These are phyloP conservation scores for Tetrapisispora fleetii DNA, from an alignment of 805 yeast genomes.

Conservation along the genomic window DNA sequence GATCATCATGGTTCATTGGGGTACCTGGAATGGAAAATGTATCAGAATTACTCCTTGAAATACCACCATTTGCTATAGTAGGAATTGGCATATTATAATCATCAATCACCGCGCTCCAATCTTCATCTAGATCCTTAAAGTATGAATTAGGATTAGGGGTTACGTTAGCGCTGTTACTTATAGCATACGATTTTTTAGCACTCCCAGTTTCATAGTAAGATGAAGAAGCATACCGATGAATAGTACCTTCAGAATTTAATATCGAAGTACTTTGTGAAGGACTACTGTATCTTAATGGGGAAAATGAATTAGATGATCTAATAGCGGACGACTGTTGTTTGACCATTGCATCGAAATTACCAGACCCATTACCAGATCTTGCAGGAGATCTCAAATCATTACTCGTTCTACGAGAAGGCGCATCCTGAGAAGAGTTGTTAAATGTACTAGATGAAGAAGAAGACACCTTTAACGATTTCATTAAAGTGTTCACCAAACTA, in stretches of 20 bases:
- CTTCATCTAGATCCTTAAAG: slow-evolving; percentile 74
- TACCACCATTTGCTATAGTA: slow-evolving; percentile 24
- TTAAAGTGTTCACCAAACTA: slow-evolving; percentile 17
- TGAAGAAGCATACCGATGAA: background rate
- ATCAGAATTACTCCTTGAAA: slow-evolving; percentile 1
- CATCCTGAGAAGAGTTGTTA: slow-evolving; percentile 1
- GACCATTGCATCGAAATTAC: slow-evolving; percentile 24
- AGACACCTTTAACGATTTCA: slow-evolving; percentile 26
- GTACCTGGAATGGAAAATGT: background rate
- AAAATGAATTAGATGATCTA: slow-evolving; percentile 15
- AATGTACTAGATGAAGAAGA: slow-evolving; percentile 8
- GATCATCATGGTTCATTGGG: slow-evolving; percentile 8
- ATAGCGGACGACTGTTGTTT: slow-evolving; percentile 18
- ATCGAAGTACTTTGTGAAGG: slow-evolving; percentile 12
- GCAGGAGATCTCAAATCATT: slow-evolving; percentile 1
- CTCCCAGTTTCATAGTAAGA: slow-evolving; percentile 6
- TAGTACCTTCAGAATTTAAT: slow-evolving; percentile 6
- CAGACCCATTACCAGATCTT: slow-evolving; percentile 4
- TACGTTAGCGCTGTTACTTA: slow-evolving; percentile 15
- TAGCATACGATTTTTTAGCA: slow-evolving; percentile 6
- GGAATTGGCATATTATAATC: slow-evolving; percentile 30
- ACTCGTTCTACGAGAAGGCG: slow-evolving; percentile 3
- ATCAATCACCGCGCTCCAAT: slow-evolving; percentile 79
- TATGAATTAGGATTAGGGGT: slow-evolving; percentile 16
- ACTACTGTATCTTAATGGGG: slow-evolving; percentile 20